Conservation (phyloP, 768 basidiomycete species). For the Termitomyces sp. region DNA sequence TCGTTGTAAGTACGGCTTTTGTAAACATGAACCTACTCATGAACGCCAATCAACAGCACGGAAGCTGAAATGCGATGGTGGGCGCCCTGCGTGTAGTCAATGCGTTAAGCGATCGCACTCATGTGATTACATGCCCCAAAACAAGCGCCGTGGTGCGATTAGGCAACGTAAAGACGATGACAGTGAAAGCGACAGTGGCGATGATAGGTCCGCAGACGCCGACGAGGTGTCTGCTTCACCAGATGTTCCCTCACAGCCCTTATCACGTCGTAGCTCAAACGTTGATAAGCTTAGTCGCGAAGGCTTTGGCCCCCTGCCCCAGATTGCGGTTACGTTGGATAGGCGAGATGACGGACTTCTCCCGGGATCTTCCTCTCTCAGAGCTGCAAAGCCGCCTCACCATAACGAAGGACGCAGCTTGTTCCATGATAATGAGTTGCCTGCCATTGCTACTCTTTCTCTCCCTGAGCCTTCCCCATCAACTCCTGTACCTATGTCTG, state of each 20-base stretch:
- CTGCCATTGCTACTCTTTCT: slow-evolving; percentile 67
- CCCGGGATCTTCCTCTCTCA: slow-evolving; percentile 32
- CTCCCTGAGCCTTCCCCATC: slow-evolving; percentile 52
- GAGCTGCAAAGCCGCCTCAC: slow-evolving; percentile 24
- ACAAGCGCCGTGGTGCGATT: slow-evolving; percentile 62
- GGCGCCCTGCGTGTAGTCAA: slow-evolving; percentile 76
- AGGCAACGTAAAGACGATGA: slow-evolving; percentile 58
- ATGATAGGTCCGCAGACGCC: slow-evolving; percentile 46
- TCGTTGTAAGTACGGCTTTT: slow-evolving; percentile 56
- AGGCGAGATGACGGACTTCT: slow-evolving; percentile 41
- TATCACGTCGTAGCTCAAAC: slow-evolving; percentile 44
- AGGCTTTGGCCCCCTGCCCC: slow-evolving; percentile 33
- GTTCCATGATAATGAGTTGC: slow-evolving; percentile 60
- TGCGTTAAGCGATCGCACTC: slow-evolving; percentile 73
- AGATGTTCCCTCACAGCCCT: slow-evolving; percentile 40
- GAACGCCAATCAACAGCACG: slow-evolving; percentile 46
- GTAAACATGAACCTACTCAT: slow-evolving; percentile 1
- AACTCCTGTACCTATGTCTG: slow-evolving; percentile 53
- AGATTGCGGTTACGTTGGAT: slow-evolving; percentile 34
- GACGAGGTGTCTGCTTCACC: slow-evolving; percentile 54
- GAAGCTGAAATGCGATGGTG: slow-evolving; percentile 86
- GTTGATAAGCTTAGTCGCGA: slow-evolving; percentile 37
- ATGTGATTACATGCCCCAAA: slow-evolving; percentile 77
- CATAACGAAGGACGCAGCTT: slow-evolving; percentile 32
- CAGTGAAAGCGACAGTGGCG: slow-evolving; percentile 64